A percentile compares a stretch with the other conserved stretches of the same genome.
Evolutionary conservation across 2,329 filamentous ascomycete genomes (phyloP).

Genomic region (Bertia moriformis): DNA sequence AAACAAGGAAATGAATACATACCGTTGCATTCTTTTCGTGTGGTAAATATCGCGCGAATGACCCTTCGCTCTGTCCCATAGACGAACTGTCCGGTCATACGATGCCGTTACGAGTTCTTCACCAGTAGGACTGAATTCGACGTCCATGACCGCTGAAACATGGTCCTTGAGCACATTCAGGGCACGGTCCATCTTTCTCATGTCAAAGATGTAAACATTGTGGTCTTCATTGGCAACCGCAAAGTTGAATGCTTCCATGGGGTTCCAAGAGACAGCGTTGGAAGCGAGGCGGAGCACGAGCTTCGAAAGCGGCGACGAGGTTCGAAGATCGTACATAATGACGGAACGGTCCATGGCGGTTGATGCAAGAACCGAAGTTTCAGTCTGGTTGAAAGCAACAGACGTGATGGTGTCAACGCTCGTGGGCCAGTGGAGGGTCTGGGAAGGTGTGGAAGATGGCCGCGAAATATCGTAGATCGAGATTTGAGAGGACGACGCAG

Average conservation of each 20-base stretch:
- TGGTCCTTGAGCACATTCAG: slow-evolving; percentile 84
- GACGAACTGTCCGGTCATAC: slow-evolving; percentile 71
- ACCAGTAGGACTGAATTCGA: slow-evolving; percentile 87
- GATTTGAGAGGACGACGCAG: slow-evolving; percentile 58
- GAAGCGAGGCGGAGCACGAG: slow-evolving; percentile 68
- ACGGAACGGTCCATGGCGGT: slow-evolving; percentile 74
- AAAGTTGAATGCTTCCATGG: slow-evolving; percentile 93
- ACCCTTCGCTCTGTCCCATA: slow-evolving; percentile 69
- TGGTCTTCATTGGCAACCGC: slow-evolving; percentile 90
- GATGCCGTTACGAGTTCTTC: slow-evolving; percentile 75
- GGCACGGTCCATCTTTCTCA: slow-evolving; percentile 75
- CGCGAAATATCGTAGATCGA: slow-evolving; percentile 79
- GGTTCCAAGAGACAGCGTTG: slow-evolving; percentile 83
- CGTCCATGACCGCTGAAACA: slow-evolving; percentile 83
- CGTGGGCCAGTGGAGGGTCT: slow-evolving; percentile 76
- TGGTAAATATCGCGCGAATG: slow-evolving; percentile 90
- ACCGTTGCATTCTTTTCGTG: slow-evolving; percentile 89
- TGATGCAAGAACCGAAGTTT: slow-evolving; percentile 80
- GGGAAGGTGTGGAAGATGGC: slow-evolving; percentile 58
- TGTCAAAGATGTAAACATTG: slow-evolving; percentile 82
- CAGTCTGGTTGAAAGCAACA: slow-evolving; percentile 81
- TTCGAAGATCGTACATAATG: slow-evolving; percentile 83
- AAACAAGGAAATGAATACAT: background rate
- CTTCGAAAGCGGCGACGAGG: slow-evolving; percentile 68
- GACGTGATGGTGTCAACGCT: slow-evolving; percentile 79